Conservation (phyloP, 345 rosid genomes). For the Sapria himalayana region DNA sequence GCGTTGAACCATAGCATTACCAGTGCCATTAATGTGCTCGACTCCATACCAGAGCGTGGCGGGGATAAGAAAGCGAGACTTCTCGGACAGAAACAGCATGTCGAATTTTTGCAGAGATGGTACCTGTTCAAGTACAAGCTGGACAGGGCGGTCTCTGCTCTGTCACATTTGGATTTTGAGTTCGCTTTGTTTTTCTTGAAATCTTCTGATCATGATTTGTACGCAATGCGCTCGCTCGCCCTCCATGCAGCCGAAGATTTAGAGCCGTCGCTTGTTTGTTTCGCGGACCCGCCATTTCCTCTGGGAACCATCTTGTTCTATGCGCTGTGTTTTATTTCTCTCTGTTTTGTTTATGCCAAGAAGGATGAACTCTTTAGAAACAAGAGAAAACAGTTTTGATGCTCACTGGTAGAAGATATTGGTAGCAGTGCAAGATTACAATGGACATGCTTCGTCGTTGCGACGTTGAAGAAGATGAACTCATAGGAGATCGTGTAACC, state of each 20-base stretch:
- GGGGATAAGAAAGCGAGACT: conserved; percentile 72
- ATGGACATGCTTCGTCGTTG: too few relatives aligned
- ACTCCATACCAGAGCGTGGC: conserved; percentile 55
- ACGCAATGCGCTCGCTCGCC: conserved; percentile 54
- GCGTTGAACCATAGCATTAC: conserved; percentile 58
- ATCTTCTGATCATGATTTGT: conserved; percentile 75
- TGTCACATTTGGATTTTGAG: conserved; percentile 66
- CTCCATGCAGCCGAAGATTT: conserved; percentile 64
- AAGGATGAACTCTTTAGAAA: conserved; percentile 50
- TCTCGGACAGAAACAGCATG: conserved; percentile 31
- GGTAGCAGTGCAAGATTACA: too few relatives aligned
- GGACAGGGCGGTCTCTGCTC: conserved; percentile 61
- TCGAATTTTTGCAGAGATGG: conserved; percentile 75
- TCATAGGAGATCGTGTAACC: too few relatives aligned
- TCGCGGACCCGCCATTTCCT: conserved; percentile 88
- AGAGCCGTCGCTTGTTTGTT: conserved; percentile 80
- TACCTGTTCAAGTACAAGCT: conserved; percentile 68
- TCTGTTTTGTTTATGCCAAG: conserved; percentile 32
- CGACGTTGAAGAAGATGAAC: too few relatives aligned
- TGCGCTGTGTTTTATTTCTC: conserved; percentile 32
- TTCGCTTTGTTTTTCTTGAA: conserved; percentile 63
- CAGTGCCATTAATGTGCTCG: conserved; percentile 57
- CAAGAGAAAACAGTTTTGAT: conserved; percentile 90
- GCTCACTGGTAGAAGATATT: too few relatives aligned
- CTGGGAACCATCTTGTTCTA: conserved; percentile 48